Base-by-base conservation (phyloP, 2,329 filamentous ascomycete species). In the Uncinocarpus reesii region DNA sequence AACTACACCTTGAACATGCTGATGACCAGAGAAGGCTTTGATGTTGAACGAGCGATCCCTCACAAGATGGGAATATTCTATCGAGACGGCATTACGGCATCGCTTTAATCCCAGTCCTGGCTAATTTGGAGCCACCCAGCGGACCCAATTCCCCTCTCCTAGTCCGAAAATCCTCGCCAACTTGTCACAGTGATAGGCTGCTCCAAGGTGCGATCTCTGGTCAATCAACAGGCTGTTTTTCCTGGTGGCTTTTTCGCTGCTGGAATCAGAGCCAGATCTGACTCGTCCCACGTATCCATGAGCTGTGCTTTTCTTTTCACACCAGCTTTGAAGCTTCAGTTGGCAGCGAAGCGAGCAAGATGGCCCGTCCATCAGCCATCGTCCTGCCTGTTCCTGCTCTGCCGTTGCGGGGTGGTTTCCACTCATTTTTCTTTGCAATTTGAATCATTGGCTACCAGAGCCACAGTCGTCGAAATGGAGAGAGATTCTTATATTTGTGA, bases 221-320 rank as follows among this genome's bases (percentile, higher is more conserved):
- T 31, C 15, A 21, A 15, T 21, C 8, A 15, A 21, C 16, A 31
- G 31, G 34, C 32, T 36, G 32, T 46, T n/a, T 4, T n/a, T n/a
- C n/a, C 24, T 8, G 26, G 44, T 47, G 44, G 44, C 44, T 47
- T 47, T 47, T 21, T 6, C 4, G 34, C 32, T 13, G 20, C 26
- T 24, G 21, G 10, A 24, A 18, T 37, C 13, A 29, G 35, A 32
- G 13, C 11, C 24, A n/a, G 7, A 23, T 47, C 16, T 35, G 26
- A 40, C 44, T 47, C 35, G 44, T 47, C 44, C 44, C 44, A 47
- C 44, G 44, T 47, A 47, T 47, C 28, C 34, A 18, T 7, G 28
- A 31, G 34, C 35, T 32, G 37, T 35, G n/a, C 15, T 35, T 35
- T 35, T 35, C n/a, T 18, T 35, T 18, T 35, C 11, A 7, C n/a